Base-by-base conservation (phyloP, 2,329 filamentous ascomycete genomes). In the Botryotinia convoluta region DNA sequence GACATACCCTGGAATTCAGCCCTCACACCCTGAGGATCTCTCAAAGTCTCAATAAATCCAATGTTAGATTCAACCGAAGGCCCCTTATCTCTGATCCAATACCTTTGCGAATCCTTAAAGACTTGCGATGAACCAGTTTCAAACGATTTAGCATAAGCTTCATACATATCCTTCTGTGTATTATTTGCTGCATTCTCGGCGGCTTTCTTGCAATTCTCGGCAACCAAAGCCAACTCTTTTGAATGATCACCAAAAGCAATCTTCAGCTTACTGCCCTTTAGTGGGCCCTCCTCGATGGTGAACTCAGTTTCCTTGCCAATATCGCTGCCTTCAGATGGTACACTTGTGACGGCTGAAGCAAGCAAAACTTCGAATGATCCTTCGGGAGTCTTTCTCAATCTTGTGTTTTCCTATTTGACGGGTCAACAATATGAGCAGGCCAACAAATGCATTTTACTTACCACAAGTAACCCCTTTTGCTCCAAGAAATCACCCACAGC, bases 21-120 rank as follows among this genome's bases (percentile, higher is more conserved):
- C 75, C 93, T 87, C 45, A 94, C 89, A 74, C 93, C 93, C 74
- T 92, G 90, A 44, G 93, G 93, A 79, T 97, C 93, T 77, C 93
- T 87, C 81, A 96, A 96, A 0, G 93, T 94, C 84, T 96, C 93
- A 69, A 96, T 92, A 80, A 96, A 96, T 1, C 93, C 93, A 77
- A 95, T 88, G 81, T 95, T 94, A 62, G 88, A 91, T 82, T 96
- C 93, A 48, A 97, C 89, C 83, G 88, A 89, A 6, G 93, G 93
- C 32, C 91, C 91, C 81, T 94, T 93, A 81, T 97, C 93, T 79
- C 90, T 89, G 76, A 96, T 93, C 93, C 93, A 96, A 79, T 87
- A 88, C 76, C 92, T 87, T 82, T 96, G 93, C 76, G 90, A 91
- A 80, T 95, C 89, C 82, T 95, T 95, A 85, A 93, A 95, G 20